These are phyloP conservation scores for Polyporus arcularius DNA, from an alignment of 768 basidiomycete species.

Conservation along the genomic window DNA sequence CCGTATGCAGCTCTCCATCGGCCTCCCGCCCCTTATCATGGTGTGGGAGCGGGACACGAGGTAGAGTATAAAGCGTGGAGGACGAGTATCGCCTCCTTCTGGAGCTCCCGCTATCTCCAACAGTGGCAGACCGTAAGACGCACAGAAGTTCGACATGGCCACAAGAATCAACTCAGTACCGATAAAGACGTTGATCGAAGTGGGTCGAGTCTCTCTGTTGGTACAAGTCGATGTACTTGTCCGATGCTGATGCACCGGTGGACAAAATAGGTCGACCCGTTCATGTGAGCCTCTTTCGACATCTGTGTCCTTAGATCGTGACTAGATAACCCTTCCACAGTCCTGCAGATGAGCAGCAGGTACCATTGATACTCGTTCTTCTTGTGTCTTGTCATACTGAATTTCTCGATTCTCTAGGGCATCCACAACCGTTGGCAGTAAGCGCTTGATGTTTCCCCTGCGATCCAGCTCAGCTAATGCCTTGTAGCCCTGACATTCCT, in stretches of 20 bases:
- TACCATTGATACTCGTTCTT: constrained; percentile 24
- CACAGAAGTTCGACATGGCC: constrained; percentile 43
- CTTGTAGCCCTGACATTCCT: constrained; percentile 62
- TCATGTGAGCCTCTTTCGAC: constrained; percentile 46
- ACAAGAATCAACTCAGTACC: constrained; percentile 61
- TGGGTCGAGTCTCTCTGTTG: constrained; percentile 31
- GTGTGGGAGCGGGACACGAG: not conserved
- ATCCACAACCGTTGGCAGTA: constrained; percentile 78
- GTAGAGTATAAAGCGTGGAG: not conserved
- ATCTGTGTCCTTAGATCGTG: not conserved
- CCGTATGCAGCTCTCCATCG: not conserved
- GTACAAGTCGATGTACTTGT: not conserved
- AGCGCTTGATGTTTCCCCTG: constrained; percentile 26
- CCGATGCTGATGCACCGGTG: not conserved
- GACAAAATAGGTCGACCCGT: constrained; percentile 62
- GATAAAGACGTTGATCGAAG: constrained; percentile 60
- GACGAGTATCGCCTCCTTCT: not conserved
- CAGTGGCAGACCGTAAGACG: not conserved
- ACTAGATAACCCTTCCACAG: constrained; percentile 27
- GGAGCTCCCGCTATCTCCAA: not conserved
- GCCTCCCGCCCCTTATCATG: constrained; percentile 4
- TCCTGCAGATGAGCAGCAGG: constrained; percentile 59
- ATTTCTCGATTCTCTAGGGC: constrained; percentile 39
- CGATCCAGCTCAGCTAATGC: not conserved
- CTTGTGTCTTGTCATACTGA: not conserved